phyloP scores from a whole-genome alignment of 2,329 filamentous ascomycete species.

The Rachicladosporium sp. region DNA sequence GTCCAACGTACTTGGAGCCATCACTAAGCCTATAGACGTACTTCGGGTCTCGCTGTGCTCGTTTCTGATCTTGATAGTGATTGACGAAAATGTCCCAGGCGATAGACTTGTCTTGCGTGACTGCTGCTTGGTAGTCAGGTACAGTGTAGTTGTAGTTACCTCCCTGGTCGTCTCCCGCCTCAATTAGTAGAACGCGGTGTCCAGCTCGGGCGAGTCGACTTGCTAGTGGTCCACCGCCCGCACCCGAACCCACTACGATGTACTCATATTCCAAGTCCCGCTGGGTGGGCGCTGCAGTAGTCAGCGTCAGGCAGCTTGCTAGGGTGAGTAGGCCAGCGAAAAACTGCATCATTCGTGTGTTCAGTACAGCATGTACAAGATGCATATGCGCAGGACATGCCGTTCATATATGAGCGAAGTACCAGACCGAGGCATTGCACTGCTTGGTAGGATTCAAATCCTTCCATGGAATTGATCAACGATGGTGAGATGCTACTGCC shows the following conservation, averaged over 20 bases:
- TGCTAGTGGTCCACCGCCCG: conserved; percentile 47
- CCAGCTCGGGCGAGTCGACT: conserved; percentile 48
- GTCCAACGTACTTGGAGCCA: conserved; percentile 41
- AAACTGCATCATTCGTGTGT: no score
- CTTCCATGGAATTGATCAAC: no score
- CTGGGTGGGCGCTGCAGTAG: conserved; percentile 7
- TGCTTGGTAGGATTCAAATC: no score
- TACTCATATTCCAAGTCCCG: conserved; percentile 41
- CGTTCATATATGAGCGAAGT: no score
- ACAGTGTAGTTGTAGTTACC: conserved; percentile 40
- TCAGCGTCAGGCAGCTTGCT: conserved; percentile 5
- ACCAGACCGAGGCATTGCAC: no score
- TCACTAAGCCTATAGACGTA: conserved; percentile 43
- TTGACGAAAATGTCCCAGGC: conserved; percentile 54
- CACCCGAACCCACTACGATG: conserved; percentile 49
- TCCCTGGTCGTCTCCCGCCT: conserved; percentile 48
- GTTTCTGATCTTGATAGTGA: conserved; percentile 44
- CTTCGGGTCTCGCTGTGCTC: conserved; percentile 46
- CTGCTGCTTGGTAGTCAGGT: conserved; percentile 41
- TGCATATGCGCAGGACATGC: no score
- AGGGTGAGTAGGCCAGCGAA: background rate
- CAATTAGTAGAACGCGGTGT: conserved; percentile 48
- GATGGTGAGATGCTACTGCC: no score
- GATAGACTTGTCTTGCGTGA: conserved; percentile 44
- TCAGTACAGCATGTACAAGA: no score